Evolutionary conservation across 257 asterid species (phyloP).

Genomic region (Plantago major): DNA sequence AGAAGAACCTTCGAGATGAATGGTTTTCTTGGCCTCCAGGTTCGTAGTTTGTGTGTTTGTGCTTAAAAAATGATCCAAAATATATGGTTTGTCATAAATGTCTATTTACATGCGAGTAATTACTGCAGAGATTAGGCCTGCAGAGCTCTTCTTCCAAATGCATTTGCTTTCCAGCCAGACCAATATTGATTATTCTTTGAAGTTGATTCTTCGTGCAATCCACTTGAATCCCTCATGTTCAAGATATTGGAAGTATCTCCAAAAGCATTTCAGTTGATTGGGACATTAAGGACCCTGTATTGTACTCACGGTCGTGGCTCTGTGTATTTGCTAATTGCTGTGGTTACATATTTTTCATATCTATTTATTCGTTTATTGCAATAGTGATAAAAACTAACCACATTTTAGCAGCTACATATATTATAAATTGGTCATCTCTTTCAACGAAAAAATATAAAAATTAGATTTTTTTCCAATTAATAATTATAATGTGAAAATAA

Average conservation of each 20-base stretch:
- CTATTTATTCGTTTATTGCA: too few species aligned
- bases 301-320: too few species aligned
- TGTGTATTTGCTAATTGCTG: too few species aligned
- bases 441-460: too few species aligned
- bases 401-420: too few species aligned
- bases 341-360: too few species aligned
- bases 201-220: constrained; percentile 72
- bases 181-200: constrained; percentile 28
- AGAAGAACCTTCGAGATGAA: constrained; percentile 57
- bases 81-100: too few species aligned
- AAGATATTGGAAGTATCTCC: constrained; percentile 81
- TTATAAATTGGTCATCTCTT: too few species aligned
- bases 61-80: background rate
- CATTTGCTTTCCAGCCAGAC: constrained; percentile 51
- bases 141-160: constrained; percentile 87
- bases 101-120: constrained; percentile 5
- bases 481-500: too few species aligned
- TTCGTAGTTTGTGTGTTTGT: constrained; percentile 28
- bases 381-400: too few species aligned
- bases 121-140: constrained; percentile 66
- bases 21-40: constrained; percentile 93
- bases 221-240: constrained; percentile 77
- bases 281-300: too few species aligned
- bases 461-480: too few species aligned
- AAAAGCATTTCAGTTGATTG: constrained; percentile 21